phyloP scores from a whole-genome alignment of 495 filamentous ascomycete species.

The Trichoderma orchidacearum region DNA sequence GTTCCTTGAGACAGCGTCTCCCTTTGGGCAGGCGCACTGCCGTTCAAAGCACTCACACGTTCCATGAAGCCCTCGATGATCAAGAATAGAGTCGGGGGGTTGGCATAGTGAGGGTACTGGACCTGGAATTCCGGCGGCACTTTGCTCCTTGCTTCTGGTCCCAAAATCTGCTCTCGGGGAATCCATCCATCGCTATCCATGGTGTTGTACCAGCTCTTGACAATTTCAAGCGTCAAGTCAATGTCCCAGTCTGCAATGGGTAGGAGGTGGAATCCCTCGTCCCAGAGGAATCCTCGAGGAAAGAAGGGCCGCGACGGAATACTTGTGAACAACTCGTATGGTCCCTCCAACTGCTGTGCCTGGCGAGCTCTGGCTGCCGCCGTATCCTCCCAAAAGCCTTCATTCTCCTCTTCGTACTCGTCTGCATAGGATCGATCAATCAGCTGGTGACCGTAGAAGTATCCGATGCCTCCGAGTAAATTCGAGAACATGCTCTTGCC shows the following conservation, averaged over 20 bases:
- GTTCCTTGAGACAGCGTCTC: constrained; percentile 20
- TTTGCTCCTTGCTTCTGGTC: constrained; percentile 87
- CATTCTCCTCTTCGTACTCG: constrained; percentile 92
- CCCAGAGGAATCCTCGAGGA: constrained; percentile 92
- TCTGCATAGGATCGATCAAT: constrained; percentile 82
- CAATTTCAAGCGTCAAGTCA: constrained; percentile 80
- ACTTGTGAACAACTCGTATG: constrained; percentile 81
- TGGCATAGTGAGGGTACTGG: constrained; percentile 96
- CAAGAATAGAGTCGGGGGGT: constrained; percentile 93
- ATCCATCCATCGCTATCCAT: constrained; percentile 99
- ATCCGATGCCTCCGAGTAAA: constrained; percentile 86
- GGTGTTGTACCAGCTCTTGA: constrained; percentile 88
- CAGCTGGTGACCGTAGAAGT: constrained; percentile 76
- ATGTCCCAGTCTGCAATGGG: constrained; percentile 89
- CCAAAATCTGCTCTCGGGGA: constrained; percentile 89
- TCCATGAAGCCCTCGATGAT: constrained; percentile 71
- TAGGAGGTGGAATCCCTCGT: constrained; percentile 92
- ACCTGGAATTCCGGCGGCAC: constrained; percentile 90
- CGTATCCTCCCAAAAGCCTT: constrained; percentile 94
- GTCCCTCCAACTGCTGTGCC: constrained; percentile 58
- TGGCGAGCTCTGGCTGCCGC: constrained; percentile 51
- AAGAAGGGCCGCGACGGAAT: constrained; percentile 94
- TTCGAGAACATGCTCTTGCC: constrained; percentile 88
- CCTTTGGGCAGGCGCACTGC: constrained; percentile 13
- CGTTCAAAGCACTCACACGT: constrained; percentile 41